Evolutionary conservation across 306 rosid genomes (phyloP).

Genomic region (Castanea sativa): DNA sequence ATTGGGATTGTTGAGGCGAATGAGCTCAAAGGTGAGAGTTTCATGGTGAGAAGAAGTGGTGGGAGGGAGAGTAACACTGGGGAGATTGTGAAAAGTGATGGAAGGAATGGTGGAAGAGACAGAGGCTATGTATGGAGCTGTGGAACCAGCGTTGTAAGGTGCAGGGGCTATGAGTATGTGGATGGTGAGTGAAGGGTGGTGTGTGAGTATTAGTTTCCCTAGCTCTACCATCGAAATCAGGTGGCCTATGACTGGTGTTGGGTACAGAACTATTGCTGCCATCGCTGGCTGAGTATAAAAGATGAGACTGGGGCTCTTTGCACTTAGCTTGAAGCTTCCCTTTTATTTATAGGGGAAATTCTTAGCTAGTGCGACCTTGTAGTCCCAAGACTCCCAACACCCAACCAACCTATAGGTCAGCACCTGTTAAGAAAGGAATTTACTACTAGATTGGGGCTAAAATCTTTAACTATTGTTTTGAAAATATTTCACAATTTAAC

Average conservation of each 20-base stretch:
- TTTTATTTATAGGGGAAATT: too few species aligned
- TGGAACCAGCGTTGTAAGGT: constrained; percentile 30
- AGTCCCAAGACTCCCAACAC: too few species aligned
- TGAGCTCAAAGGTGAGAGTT: constrained; percentile 23
- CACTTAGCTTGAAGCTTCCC: too few species aligned
- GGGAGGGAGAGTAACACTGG: constrained; percentile 18
- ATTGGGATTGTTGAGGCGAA: constrained; percentile 21
- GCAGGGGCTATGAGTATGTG: constrained; percentile 40
- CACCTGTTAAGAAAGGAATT: too few species aligned
- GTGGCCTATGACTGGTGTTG: constrained; percentile 35
- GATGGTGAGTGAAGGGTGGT: constrained; percentile 32
- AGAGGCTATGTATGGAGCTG: constrained; percentile 26
- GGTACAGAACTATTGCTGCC: constrained; percentile 36
- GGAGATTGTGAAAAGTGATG: constrained; percentile 36
- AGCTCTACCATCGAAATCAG: constrained; percentile 37
- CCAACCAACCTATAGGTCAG: too few species aligned
- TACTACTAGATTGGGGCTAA: too few species aligned
- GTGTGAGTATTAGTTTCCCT: constrained; percentile 29
- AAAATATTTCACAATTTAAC: too few species aligned
- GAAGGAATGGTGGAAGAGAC: constrained; percentile 26
- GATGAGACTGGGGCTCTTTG: too few species aligned
- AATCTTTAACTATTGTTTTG: too few species aligned
- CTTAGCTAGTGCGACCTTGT: too few species aligned
- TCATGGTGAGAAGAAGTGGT: constrained; percentile 23
- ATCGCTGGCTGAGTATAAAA: too few species aligned